Conservation (phyloP, 345 rosid species). For the Eucalyptus pumila region DNA sequence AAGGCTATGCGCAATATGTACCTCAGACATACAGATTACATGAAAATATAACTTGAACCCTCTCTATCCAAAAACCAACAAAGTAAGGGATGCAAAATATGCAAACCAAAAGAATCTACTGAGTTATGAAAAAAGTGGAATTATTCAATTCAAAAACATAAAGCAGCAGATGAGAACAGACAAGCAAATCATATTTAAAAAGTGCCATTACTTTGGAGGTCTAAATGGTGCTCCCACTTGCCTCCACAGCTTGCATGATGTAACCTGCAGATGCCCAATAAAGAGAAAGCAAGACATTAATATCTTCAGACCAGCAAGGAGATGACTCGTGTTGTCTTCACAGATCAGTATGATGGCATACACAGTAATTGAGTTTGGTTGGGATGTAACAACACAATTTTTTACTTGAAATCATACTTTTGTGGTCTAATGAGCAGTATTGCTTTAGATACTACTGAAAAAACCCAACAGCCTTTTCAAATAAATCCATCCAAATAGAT, state of each 20-base stretch:
- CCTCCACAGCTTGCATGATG: slow-evolving; percentile 64
- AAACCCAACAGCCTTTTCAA: neutral
- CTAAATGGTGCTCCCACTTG: slow-evolving; percentile 73
- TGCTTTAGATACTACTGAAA: neutral
- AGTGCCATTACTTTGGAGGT: slow-evolving; percentile 56
- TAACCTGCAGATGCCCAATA: slow-evolving; percentile 30
- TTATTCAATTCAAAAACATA: neutral
- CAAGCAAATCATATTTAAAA: neutral
- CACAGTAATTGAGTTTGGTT: neutral
- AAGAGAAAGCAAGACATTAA: neutral
- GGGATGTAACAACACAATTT: neutral
- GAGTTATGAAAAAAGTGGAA: neutral
- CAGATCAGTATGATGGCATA: neutral
- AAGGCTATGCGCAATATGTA: neutral
- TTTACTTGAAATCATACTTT: neutral
- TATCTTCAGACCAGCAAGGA: neutral
- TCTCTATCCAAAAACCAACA: neutral
- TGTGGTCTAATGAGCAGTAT: neutral
- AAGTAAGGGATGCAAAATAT: neutral
- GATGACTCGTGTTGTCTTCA: neutral
- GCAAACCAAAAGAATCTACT: neutral
- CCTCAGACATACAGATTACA: neutral
- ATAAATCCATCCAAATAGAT: neutral
- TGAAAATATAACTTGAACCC: neutral
- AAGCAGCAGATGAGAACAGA: neutral